Conservation (phyloP, 495 filamentous ascomycete species). For the Hypomontagnella submonticulosa region DNA sequence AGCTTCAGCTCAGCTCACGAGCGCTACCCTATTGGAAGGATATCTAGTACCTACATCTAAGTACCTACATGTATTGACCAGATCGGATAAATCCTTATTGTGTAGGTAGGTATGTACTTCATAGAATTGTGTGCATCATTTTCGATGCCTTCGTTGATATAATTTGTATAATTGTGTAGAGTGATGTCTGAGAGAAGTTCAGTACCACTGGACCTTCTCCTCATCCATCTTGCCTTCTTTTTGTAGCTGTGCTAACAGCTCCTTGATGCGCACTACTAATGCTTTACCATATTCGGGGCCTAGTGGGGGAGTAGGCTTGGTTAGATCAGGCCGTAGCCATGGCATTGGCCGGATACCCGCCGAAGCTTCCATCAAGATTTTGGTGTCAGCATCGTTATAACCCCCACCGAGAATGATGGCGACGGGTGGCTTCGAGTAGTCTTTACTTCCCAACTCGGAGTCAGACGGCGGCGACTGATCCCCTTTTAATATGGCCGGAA, state of each 20-base stretch:
- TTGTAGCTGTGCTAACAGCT: conserved; percentile 40
- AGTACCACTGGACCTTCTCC: conserved; percentile 44
- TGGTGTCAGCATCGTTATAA: conserved; percentile 45
- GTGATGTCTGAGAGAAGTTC: too few species aligned
- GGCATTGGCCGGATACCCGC: conserved; percentile 42
- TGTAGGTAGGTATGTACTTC: too few species aligned
- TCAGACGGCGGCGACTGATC: conserved; percentile 28
- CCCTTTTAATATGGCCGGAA: conserved; percentile 46
- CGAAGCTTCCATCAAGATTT: conserved; percentile 39
- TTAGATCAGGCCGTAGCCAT: conserved; percentile 51
- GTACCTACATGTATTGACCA: too few species aligned
- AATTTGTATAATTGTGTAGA: too few species aligned
- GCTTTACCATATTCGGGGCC: conserved; percentile 50
- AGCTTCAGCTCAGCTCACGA: too few species aligned
- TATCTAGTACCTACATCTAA: too few species aligned
- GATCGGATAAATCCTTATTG: too few species aligned
- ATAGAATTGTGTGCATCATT: too few species aligned
- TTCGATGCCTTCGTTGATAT: too few species aligned
- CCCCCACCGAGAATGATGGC: conserved; percentile 49
- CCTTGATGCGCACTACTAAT: conserved; percentile 45
- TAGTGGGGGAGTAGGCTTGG: conserved; percentile 41
- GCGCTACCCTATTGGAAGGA: too few species aligned
- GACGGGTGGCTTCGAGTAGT: conserved; percentile 46
- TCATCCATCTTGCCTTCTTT: conserved; percentile 46
- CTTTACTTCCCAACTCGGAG: conserved; percentile 45